These are phyloP conservation scores for Cyberlindnera euphorbiiphila DNA, from an alignment of 805 yeast species.

Conservation along the genomic window DNA sequence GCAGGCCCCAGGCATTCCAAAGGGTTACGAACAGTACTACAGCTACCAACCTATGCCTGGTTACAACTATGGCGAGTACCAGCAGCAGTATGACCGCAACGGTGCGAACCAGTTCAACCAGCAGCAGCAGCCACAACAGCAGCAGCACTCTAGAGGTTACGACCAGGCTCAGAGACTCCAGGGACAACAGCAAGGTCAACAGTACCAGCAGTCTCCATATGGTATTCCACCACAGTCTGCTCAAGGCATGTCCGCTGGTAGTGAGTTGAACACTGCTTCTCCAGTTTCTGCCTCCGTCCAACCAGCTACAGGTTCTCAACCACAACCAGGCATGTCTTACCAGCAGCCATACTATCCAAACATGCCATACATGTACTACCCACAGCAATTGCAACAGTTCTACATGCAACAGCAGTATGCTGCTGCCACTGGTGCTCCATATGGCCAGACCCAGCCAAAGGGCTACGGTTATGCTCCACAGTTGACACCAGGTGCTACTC, in stretches of 20 bases:
- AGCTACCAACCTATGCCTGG: slow-evolving; percentile 21
- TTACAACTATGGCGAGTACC: slow-evolving; percentile 16
- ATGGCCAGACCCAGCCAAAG: slow-evolving; percentile 22
- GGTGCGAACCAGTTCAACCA: slow-evolving; percentile 6
- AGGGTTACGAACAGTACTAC: slow-evolving; percentile 33
- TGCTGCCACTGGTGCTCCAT: slow-evolving; percentile 10
- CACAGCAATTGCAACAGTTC: slow-evolving; percentile 19
- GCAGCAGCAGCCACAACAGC: slow-evolving; percentile 11
- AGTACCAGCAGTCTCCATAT: slow-evolving; percentile 27
- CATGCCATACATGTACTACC: slow-evolving; percentile 27
- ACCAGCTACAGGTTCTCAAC: slow-evolving; percentile 23
- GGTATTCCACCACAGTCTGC: slow-evolving; percentile 27
- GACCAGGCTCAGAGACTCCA: slow-evolving; percentile 14
- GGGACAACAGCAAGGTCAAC: slow-evolving; percentile 19
- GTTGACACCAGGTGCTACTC: slow-evolving; percentile 12
- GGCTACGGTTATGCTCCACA: slow-evolving; percentile 21
- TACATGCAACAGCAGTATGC: slow-evolving; percentile 17
- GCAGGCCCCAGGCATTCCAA: slow-evolving; percentile 26
- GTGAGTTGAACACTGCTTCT: slow-evolving; percentile 24
- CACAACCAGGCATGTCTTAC: slow-evolving; percentile 25
- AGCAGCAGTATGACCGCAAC: slow-evolving; percentile 14
- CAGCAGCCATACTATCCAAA: slow-evolving; percentile 21
- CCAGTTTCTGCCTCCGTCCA: slow-evolving; percentile 29
- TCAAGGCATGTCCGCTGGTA: slow-evolving; percentile 14
- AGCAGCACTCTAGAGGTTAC: slow-evolving; percentile 7